phyloP scores from a whole-genome alignment of 2,329 filamentous ascomycete species.

The Sordariomycetes sp. region DNA sequence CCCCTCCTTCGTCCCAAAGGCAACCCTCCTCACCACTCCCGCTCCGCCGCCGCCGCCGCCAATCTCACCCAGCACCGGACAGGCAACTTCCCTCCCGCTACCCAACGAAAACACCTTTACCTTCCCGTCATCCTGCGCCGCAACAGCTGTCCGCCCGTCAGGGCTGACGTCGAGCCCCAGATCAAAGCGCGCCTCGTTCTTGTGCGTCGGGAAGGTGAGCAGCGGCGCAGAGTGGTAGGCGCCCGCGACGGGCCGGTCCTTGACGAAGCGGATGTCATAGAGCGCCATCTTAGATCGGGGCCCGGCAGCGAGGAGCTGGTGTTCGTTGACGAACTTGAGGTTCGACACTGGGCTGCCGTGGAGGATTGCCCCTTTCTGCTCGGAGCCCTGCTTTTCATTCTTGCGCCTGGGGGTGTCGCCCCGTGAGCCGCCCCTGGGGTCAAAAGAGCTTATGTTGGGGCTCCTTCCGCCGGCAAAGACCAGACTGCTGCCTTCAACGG shows the following conservation, averaged over 20 bases:
- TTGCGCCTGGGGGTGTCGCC: no score
- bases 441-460: background rate
- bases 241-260: background rate
- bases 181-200: constrained; percentile 42
- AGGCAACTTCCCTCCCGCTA: constrained; percentile 29
- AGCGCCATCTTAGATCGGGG: constrained; percentile 38
- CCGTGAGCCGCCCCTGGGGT: no score
- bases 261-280: constrained; percentile 45
- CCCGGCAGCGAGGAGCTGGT: constrained; percentile 45
- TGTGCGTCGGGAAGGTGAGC: constrained; percentile 38
- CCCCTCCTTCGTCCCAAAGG: no score
- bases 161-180: constrained; percentile 20
- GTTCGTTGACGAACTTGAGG: constrained; percentile 34
- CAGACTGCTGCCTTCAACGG: background rate
- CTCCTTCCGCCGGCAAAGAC: background rate
- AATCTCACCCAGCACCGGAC: constrained; percentile 1
- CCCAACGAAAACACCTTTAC: constrained; percentile 39
- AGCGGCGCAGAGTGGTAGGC: constrained; percentile 20
- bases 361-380: constrained; percentile 8
- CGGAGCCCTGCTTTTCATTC: background rate
- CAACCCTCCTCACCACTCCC: no score
- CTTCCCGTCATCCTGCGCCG: constrained; percentile 40
- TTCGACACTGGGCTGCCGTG: constrained; percentile 36
- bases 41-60: no score
- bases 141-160: constrained; percentile 37